Conservation (phyloP, 192 early-diverging fungal genomes). For the Umbelopsis isabellina region DNA sequence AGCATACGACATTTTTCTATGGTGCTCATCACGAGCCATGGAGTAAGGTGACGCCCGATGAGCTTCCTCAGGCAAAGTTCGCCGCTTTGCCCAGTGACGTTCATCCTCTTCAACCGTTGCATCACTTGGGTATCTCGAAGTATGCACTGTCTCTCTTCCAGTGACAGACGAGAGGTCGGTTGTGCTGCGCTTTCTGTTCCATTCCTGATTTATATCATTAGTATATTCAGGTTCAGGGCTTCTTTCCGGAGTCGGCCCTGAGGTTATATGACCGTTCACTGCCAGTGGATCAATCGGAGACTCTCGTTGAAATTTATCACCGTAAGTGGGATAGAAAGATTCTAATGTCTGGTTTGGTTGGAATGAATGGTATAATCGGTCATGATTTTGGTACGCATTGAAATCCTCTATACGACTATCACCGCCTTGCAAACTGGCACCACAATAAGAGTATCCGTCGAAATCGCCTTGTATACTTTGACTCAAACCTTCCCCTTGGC, state of each 20-base stretch:
- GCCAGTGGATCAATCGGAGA: slow-evolving; percentile 11
- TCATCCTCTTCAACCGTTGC: neutral
- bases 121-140: slow-evolving; percentile 2
- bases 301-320: neutral
- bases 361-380: neutral
- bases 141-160: neutral
- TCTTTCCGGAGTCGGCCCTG: neutral
- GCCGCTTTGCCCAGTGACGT: neutral
- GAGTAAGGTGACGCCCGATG: slow-evolving; percentile 10
- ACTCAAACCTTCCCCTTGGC: neutral
- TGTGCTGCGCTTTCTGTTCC: neutral
- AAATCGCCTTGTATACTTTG: slow-evolving; percentile 16
- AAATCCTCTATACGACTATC: neutral
- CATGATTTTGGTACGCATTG: neutral
- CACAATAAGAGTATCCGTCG: slow-evolving; percentile 6
- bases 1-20: neutral
- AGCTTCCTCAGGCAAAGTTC: neutral
- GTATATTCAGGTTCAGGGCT: neutral
- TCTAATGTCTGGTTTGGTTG: neutral
- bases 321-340: neutral
- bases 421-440: slow-evolving; percentile 1
- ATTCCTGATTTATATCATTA: neutral
- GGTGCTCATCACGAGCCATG: neutral
- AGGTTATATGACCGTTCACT: neutral
- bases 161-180: neutral